A percentile compares a stretch with the other conserved stretches of the same genome.
Evolutionary conservation across 345 rosid species (phyloP).

Genomic region (Eucalyptus sp.): DNA sequence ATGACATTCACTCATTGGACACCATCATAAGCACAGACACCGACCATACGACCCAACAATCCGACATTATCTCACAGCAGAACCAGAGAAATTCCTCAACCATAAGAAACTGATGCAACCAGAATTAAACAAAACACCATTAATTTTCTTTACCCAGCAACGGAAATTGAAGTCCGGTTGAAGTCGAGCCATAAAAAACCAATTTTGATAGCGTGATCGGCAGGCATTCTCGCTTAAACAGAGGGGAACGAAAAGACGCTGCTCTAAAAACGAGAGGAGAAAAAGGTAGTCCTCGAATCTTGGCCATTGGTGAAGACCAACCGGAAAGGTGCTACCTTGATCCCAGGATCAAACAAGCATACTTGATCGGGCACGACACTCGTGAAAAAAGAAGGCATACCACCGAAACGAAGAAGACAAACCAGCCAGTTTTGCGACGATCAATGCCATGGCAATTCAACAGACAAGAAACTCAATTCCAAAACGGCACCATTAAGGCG

Average conservation of each 20-base stretch:
- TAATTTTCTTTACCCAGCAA: background rate
- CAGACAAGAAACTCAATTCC: background rate
- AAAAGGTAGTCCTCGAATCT: background rate
- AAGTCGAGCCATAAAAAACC: background rate
- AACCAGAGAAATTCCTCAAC: background rate
- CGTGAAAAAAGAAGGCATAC: background rate
- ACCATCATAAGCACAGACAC: background rate
- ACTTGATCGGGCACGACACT: background rate
- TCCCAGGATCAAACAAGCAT: background rate
- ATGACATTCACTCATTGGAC: background rate
- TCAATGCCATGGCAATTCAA: background rate
- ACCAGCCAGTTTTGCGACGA: background rate
- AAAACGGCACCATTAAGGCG: background rate
- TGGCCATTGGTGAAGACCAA: background rate
- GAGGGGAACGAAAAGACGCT: background rate
- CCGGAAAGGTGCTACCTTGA: background rate
- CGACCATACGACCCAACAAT: background rate
- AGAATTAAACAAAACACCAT: background rate
- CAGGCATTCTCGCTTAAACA: background rate
- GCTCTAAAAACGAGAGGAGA: background rate
- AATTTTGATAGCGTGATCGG: background rate
- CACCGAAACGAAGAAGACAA: background rate
- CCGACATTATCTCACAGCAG: background rate
- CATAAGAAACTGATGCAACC: background rate
- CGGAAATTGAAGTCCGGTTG: background rate